Evolutionary conservation across 441 rosid genomes (phyloP), one percentile per base, ranked within the genome.

Genomic region (Brassica hybrid): DNA sequence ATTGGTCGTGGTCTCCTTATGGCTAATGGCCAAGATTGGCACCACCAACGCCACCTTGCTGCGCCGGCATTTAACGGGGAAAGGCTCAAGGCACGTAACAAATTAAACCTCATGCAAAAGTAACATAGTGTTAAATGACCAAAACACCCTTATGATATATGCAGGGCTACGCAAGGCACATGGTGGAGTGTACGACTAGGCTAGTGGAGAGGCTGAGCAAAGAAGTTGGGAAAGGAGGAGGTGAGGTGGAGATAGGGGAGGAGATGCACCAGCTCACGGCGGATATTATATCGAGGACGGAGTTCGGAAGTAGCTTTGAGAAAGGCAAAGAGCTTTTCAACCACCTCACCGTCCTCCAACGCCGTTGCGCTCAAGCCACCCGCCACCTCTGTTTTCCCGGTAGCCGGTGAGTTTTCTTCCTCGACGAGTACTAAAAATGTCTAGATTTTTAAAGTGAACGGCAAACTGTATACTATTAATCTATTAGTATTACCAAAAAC

Each of bases 11-110:
- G 98, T 16, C 76, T 95, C 73, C 79, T 95, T 62, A 95, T 93
- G 99, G 98, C 98, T 1, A 95, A 95, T 81, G 98, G 98, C 0
- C 82, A 83, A 18, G 86, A 89, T 27, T 93, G 98, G 99, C 73
- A 90, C 81, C 96, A 90, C 32, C 98, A 95, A 66, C 90, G 98
- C 3, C 95, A 88, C 87, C 86, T 91, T 27, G 84, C 86, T 17
- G 91, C 99, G 10, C 98, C 97, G 0, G 96, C 97, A 73, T 93
- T 95, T 87, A 83, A 77, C 72, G 92, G 94, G 7, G 93, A 93
- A 30, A 86, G 83, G 54, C 94, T 95, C 38, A 95, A 91, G 94
- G 99, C 89, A 81, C 27, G 72, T 59, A 10, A 65, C 1, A 41
- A 64, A 73, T 23, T 11, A 8, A 66, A 59, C 48, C 70, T 62